A percentile compares a stretch with the other conserved stretches of the same genome.
Evolutionary conservation across 208 protist genomes (phyloP).

Genomic region (Acanthamoeba sp.): DNA sequence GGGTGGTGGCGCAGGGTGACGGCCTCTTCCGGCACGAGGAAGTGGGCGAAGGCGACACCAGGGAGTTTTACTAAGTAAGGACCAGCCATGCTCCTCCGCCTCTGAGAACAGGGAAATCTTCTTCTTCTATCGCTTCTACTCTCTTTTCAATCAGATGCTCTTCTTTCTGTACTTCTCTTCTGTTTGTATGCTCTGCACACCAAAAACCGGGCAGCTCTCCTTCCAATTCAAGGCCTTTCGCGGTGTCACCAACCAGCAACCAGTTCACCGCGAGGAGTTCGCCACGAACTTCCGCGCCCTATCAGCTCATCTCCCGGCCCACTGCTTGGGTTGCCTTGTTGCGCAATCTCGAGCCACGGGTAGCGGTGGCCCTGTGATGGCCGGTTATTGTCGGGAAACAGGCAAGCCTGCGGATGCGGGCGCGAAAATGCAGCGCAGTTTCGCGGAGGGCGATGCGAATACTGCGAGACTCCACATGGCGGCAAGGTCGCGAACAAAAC

Average conservation of each 20-base stretch:
- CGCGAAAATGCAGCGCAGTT: background rate
- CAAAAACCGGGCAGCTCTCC: too few species aligned
- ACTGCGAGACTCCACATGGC: background rate
- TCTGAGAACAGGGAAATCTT: background rate
- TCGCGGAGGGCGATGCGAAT: background rate
- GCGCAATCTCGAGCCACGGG: too few species aligned
- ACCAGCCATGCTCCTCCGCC: background rate
- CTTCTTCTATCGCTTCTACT: background rate
- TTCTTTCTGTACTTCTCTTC: background rate
- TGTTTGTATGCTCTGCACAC: background rate
- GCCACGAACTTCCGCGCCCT: too few species aligned
- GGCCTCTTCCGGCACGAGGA: conserved; percentile 47
- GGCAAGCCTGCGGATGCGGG: background rate
- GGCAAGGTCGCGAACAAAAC: background rate
- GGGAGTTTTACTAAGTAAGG: conserved; percentile 21
- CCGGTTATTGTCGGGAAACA: background rate
- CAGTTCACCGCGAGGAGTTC: too few species aligned
- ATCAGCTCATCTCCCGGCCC: too few species aligned
- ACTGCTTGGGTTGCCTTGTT: too few species aligned
- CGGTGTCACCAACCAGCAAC: too few species aligned
- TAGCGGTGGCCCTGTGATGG: background rate
- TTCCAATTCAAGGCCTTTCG: too few species aligned
- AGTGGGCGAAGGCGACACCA: conserved; percentile 38
- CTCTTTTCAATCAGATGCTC: background rate
- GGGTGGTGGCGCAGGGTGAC: conserved; percentile 47